Evolutionary conservation across 805 yeast genomes (phyloP), one percentile per base, ranked within the genome.

Genomic region (Kodamaea neixiangensis): DNA sequence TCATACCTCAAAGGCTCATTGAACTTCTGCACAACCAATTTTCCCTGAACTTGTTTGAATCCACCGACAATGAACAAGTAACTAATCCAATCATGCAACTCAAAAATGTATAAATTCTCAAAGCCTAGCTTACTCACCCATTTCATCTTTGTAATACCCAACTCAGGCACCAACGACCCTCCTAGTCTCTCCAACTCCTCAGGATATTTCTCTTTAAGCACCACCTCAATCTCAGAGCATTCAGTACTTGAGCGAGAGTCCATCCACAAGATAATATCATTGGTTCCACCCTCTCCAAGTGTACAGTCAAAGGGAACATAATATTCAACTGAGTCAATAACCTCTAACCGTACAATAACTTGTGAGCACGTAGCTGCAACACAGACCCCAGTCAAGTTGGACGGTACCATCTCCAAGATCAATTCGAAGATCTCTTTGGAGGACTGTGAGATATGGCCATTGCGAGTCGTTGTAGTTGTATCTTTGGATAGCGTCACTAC

Each of bases 321-420:
- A 17, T 44, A 56, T 13, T 64, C 47, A 15, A 48, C 46, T 7
- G 58, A 60, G 2, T 51, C 53, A 1, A 47, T 48, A 0, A 35
- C 37, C 2, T 56, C 50, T 25, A 59, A 59, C 49, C 59, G 56
- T 58, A 71, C 63, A 1, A 81, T 79, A 9, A 78, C 86, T 71
- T 81, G 66, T 0, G 86, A 82, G 53, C 87, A 82, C 1, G 87
- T 82, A 3, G 87, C 86, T 1, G 81, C 75, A 5, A 78, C 71
- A 5, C 76, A 72, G 25, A 74, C 61, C 1, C 72, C 66, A 17
- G 20, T 14, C 10, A 18, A 13, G 34, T 42, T 37, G 65, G 48
- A 10, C 48, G 17, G 46, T 52, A 25, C 45, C 33, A 72, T 64
- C 4, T 46, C 48, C 2, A 58, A n/a, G 13, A 76, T 62, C 1